These are phyloP conservation scores for Mucor indicus DNA, from an alignment of 371 early-diverging fungal species.

Conservation along the genomic window DNA sequence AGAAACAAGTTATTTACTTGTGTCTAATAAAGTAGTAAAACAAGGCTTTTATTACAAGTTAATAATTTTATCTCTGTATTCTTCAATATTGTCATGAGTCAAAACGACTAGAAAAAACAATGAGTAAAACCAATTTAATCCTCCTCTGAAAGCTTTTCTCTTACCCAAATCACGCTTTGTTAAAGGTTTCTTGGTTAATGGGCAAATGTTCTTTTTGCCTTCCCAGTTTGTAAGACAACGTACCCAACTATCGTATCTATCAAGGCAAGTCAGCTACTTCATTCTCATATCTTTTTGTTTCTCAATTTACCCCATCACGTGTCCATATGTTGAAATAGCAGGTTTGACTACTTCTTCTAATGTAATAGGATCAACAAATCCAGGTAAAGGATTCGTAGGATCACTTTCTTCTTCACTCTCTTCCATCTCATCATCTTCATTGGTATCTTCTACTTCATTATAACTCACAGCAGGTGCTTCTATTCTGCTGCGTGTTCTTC, in stretches of 20 bases:
- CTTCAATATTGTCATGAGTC: conserved; percentile 34
- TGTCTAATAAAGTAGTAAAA: neutral
- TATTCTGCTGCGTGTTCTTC: conserved; percentile 13
- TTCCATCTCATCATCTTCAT: conserved; percentile 16
- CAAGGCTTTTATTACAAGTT: neutral
- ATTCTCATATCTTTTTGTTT: neutral
- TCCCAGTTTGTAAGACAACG: conserved; percentile 82
- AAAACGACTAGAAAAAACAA: conserved; percentile 20
- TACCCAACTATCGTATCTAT: conserved; percentile 86
- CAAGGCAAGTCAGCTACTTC: neutral
- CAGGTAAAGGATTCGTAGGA: conserved; percentile 80
- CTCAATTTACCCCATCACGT: conserved; percentile 81
- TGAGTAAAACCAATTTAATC: neutral
- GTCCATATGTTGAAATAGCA: conserved; percentile 94
- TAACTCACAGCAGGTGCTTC: conserved; percentile 2
- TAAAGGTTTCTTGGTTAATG: conserved; percentile 89
- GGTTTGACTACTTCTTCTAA: conserved; percentile 88
- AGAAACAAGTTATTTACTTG: no score
- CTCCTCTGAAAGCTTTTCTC: neutral
- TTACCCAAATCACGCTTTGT: conserved; percentile 81
- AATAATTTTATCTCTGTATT: conserved; percentile 30
- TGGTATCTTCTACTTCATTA: conserved; percentile 11
- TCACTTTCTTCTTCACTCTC: conserved; percentile 36
- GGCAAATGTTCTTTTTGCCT: conserved; percentile 84
- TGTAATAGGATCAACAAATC: conserved; percentile 91